phyloP scores from a whole-genome alignment of 2,329 filamentous ascomycete genomes.

The Emydomyces testavorans region DNA sequence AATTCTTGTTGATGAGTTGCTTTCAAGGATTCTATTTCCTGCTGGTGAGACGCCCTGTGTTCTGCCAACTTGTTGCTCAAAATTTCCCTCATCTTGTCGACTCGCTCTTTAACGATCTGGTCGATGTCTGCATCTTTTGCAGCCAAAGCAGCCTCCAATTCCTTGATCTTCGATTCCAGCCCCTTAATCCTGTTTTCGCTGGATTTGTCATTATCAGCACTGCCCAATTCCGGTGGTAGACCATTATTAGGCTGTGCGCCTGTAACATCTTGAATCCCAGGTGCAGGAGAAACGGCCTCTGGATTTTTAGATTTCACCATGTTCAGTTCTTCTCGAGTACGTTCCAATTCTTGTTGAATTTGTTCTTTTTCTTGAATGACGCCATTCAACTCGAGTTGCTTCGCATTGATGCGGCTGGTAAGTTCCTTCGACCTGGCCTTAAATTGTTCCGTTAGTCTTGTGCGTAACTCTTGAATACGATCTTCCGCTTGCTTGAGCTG shows the following conservation, averaged over 20 bases:
- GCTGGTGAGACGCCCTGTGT: constrained; percentile 39
- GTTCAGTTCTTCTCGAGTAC: constrained; percentile 48
- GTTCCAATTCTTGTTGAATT: constrained; percentile 56
- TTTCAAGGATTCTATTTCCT: constrained; percentile 40
- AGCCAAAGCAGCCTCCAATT: constrained; percentile 41
- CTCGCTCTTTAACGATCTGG: constrained; percentile 37
- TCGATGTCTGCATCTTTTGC: constrained; percentile 43
- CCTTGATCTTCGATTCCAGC: constrained; percentile 50
- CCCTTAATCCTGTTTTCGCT: constrained; percentile 49
- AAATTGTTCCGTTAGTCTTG: constrained; percentile 39
- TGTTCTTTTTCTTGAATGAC: constrained; percentile 52
- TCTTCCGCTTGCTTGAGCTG: constrained; percentile 39
- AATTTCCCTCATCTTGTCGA: constrained; percentile 53
- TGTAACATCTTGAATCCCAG: constrained; percentile 43
- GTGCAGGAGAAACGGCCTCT: constrained; percentile 22
- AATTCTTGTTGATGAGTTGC: constrained; percentile 38
- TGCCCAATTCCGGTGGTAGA: constrained; percentile 19
- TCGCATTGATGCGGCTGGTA: constrained; percentile 48
- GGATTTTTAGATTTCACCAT: constrained; percentile 44
- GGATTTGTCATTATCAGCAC: constrained; percentile 17
- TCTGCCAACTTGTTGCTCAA: constrained; percentile 58
- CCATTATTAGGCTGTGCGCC: constrained; percentile 25
- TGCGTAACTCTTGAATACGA: constrained; percentile 40
- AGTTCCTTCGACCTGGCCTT: constrained; percentile 52
- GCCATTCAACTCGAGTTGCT: constrained; percentile 39